Evolutionary conservation across 352 stramenopile genomes (phyloP), one percentile per base, ranked within the genome.

Genomic region (Phytopythium helicoides): DNA sequence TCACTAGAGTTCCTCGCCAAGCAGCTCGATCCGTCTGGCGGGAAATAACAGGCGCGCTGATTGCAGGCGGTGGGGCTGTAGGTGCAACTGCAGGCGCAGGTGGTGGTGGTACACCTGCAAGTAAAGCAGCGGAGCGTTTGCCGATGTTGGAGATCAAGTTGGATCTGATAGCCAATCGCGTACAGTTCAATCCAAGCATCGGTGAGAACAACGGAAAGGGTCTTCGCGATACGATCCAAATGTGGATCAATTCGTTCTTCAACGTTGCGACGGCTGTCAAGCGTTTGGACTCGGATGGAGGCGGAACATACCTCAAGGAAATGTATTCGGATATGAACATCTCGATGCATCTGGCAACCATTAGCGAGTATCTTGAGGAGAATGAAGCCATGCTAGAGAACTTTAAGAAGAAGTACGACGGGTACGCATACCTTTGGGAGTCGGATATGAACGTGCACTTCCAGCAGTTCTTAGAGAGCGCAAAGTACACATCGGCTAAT

Each of bases 71-170:
- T 37, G 58, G 56, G 16, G 49, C 47, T 82, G 60, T 42, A 42
- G 25, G 72, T 57, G 60, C 63, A 75, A 51, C 66, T 54, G 28
- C 81, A 77, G 59, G 70, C 22, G 37, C 60, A n/a, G 62, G 64
- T 22, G 31, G 56, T 25, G 49, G 48, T 18, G 60, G 66, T 19
- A 73, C 81, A 51, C 69, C 66, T 41, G 54, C 50, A 1, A 52
- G 68, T 0, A 87, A 87, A 28, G 62, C 65, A 16, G 65, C 45
- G 0, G 78, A 80, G 15, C 71, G 81, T 10, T 59, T 98, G 28
- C 96, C 97, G 23, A 96, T 99, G 84, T 83, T 99, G 36, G 95
- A 99, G 65, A 97, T 99, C 61, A 97, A 97, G 55, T 73, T 99
- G 6, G 87, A 98, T 69, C 64, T 99, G 33, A 93, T 98, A 26